Percentiles rank a stretch among this genome's conserved stretches.
These are phyloP conservation scores for Hansfordia pulvinata DNA, from an alignment of 2,329 filamentous ascomycete genomes.

Conservation along the genomic window DNA sequence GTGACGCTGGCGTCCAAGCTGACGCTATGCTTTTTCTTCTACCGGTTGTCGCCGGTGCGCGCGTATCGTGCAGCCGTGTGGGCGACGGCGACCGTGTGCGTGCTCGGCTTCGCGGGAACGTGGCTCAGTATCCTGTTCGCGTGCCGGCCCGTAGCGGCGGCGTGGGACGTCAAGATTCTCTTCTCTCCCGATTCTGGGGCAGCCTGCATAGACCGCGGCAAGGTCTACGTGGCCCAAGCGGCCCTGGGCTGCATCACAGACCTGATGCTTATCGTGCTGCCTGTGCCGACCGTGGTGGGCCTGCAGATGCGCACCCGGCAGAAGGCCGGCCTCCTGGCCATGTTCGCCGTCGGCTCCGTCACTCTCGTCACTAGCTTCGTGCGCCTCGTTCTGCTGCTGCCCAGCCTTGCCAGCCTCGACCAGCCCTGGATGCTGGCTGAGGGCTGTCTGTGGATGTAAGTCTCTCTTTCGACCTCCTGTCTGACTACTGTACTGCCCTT, in stretches of 20 bases:
- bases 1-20: constrained; percentile 2
- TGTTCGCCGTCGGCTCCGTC: constrained; percentile 5
- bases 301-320: constrained; percentile 3
- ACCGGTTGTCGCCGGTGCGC: constrained; percentile 2
- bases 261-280: constrained; percentile 5
- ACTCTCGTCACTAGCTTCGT: not conserved
- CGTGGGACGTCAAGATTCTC: constrained; percentile 5
- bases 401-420: not conserved
- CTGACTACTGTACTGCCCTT: no score
- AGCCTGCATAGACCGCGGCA: constrained; percentile 5
- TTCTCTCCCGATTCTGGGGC: no score
- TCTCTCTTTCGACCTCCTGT: no score
- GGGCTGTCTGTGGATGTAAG: not conserved
- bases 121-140: constrained; percentile 6
- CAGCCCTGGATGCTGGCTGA: not conserved
- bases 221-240: constrained; percentile 6
- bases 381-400: not conserved
- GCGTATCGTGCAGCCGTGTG: no score
- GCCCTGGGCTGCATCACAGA: constrained; percentile 6
- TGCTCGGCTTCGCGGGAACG: constrained; percentile 4
- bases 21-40: constrained; percentile 3
- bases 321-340: constrained; percentile 3
- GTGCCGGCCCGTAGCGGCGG: constrained; percentile 4
- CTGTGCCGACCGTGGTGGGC: constrained; percentile 5
- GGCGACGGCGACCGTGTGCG: constrained; percentile 2